These are phyloP conservation scores for Ophiostoma ulmi DNA, from an alignment of 2,329 filamentous ascomycete species.

Conservation along the genomic window DNA sequence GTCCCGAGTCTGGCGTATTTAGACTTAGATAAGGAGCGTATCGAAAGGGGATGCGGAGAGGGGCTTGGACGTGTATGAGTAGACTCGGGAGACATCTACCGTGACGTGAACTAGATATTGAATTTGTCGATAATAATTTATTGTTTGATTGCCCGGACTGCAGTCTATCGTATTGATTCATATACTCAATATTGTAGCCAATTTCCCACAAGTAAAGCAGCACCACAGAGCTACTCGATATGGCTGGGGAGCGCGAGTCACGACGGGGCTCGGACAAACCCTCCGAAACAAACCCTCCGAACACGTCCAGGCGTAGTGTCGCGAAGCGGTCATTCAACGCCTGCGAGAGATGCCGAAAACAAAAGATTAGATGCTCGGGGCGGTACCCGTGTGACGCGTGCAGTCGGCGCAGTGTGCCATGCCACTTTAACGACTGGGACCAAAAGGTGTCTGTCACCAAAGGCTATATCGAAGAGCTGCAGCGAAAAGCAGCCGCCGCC, in stretches of 20 bases:
- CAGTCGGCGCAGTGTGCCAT: constrained; percentile 8
- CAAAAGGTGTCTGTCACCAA: constrained; percentile 15
- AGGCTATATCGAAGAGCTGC: constrained; percentile 8
- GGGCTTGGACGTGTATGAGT: neutral
- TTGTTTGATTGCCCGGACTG: too few species aligned
- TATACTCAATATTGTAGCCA: neutral
- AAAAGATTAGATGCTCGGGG: constrained; percentile 9
- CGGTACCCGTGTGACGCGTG: constrained; percentile 15
- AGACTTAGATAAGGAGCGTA: neutral
- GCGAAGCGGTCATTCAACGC: neutral
- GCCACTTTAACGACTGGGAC: constrained; percentile 10
- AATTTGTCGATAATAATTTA: neutral
- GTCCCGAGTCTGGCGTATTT: neutral
- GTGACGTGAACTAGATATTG: neutral
- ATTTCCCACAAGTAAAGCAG: neutral
- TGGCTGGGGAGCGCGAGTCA: neutral
- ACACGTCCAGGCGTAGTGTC: neutral
- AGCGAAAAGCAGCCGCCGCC: neutral
- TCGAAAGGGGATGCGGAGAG: neutral
- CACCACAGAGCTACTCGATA: neutral
- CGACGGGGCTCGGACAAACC: neutral
- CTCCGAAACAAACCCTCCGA: neutral
- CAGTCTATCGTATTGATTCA: neutral
- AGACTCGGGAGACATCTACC: neutral
- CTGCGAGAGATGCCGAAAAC: constrained; percentile 5